Evolutionary conservation across 345 rosid genomes (phyloP).

Genomic region (Salix dunnii): DNA sequence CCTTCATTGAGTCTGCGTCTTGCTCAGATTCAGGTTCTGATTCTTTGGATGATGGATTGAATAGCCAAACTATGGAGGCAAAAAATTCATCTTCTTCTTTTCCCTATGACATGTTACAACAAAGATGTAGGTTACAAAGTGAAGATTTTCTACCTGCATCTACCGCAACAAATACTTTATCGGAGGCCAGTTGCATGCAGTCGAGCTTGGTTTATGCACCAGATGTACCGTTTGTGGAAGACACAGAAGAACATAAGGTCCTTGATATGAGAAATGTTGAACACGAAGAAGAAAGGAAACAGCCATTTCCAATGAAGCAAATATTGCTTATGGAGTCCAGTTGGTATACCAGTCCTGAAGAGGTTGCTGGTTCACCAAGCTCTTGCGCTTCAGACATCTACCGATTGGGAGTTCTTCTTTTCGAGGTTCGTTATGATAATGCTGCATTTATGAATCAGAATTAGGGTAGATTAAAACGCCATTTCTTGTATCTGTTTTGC

Average conservation of each 20-base stretch:
- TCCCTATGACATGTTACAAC: conserved; percentile 39
- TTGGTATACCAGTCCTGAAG: conserved; percentile 92
- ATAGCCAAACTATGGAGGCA: conserved; percentile 42
- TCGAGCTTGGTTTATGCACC: conserved; percentile 43
- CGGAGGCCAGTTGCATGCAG: conserved; percentile 60
- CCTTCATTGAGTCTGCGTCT: conserved; percentile 94
- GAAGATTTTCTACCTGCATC: conserved; percentile 36
- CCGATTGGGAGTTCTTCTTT: conserved; percentile 79
- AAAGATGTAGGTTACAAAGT: conserved; percentile 32
- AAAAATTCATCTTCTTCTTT: conserved; percentile 38
- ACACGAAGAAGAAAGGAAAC: conserved; percentile 53
- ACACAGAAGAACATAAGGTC: conserved; percentile 38
- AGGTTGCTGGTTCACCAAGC: conserved; percentile 52
- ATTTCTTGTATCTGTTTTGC: background rate
- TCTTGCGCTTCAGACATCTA: conserved; percentile 88
- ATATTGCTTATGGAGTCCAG: conserved; percentile 71
- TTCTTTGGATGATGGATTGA: conserved; percentile 63
- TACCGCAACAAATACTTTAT: conserved; percentile 39
- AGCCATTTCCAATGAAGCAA: conserved; percentile 85
- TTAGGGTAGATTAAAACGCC: background rate
- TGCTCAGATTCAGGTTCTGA: conserved; percentile 97
- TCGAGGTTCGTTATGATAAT: conserved; percentile 56
- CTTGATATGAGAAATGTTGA: conserved; percentile 33
- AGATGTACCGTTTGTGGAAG: conserved; percentile 30
- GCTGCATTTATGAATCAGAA: conserved; percentile 1